phyloP scores from a whole-genome alignment of 148 eudicot genomes.

The Silene uniflora region DNA sequence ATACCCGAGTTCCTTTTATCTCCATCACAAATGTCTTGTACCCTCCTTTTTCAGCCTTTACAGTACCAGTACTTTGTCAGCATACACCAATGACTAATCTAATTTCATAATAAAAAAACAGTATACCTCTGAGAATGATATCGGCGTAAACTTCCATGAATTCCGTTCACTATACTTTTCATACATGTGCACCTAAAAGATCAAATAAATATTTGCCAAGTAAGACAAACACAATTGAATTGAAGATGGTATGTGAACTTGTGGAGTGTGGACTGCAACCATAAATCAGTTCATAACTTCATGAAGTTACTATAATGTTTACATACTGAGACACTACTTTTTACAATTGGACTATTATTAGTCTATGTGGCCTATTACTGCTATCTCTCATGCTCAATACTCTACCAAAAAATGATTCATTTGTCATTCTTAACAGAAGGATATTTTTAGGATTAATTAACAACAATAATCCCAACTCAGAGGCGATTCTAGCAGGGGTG shows the following conservation, averaged over 20 bases:
- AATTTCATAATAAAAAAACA: conserved; percentile 7
- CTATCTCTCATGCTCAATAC: neutral
- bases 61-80: conserved; percentile 21
- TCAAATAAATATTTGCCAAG: conserved; percentile 1
- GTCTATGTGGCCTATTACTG: neutral
- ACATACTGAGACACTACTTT: neutral
- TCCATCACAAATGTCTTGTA: conserved; percentile 92
- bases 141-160: conserved; percentile 69
- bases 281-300: neutral
- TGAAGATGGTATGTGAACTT: neutral
- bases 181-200: conserved; percentile 89
- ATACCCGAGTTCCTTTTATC: conserved; percentile 85
- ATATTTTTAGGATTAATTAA: too few species aligned
- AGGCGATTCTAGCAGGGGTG: too few species aligned
- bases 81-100: neutral
- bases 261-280: neutral
- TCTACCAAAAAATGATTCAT: neutral
- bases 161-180: conserved; percentile 78
- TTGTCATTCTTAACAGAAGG: neutral
- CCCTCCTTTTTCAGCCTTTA: conserved; percentile 88
- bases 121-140: conserved; percentile 85
- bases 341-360: neutral
- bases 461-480: too few species aligned
- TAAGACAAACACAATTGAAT: conserved; percentile 17
- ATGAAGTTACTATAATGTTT: neutral